A percentile compares a stretch with the other conserved stretches of the same genome.
These are phyloP conservation scores for Rutstroemia sp. DNA, from an alignment of 2,329 filamentous ascomycete species.

Conservation along the genomic window DNA sequence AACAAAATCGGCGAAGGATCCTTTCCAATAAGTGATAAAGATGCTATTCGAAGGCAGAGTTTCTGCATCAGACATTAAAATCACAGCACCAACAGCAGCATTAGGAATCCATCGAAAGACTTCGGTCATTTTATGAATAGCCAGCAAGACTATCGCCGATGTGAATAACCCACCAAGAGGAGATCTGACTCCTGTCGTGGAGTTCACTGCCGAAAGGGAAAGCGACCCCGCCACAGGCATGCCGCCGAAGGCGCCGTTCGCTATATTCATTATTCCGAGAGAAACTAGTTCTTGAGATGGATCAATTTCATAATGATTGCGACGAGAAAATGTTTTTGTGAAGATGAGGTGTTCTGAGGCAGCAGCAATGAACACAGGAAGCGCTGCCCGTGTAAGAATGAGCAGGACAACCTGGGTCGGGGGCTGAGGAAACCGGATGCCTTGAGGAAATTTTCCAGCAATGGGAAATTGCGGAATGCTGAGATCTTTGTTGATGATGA, in stretches of 20 bases:
- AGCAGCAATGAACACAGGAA: constrained; percentile 41
- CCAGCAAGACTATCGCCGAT: constrained; percentile 52
- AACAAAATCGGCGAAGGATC: constrained; percentile 57
- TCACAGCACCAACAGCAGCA: constrained; percentile 56
- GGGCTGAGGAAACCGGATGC: background rate
- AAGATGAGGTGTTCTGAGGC: constrained; percentile 60
- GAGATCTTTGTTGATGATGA: background rate
- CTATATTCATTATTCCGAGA: constrained; percentile 53
- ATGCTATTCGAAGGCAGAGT: background rate
- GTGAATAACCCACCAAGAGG: constrained; percentile 55
- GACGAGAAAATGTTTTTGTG: constrained; percentile 53
- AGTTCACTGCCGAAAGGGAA: constrained; percentile 61
- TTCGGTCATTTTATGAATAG: constrained; percentile 52
- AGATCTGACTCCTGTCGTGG: constrained; percentile 53
- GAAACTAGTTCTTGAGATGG: constrained; percentile 59
- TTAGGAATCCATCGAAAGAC: constrained; percentile 63
- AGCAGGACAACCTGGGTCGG: background rate
- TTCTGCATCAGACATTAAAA: constrained; percentile 26
- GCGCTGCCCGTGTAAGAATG: constrained; percentile 34
- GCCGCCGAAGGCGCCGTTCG: constrained; percentile 57
- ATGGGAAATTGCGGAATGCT: background rate
- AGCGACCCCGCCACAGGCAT: constrained; percentile 60
- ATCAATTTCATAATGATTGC: constrained; percentile 55
- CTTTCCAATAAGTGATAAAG: constrained; percentile 27
- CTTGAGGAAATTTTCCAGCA: background rate